Percentiles rank a stretch among this genome's conserved stretches.
Conservation (phyloP, 2,329 filamentous ascomycete genomes). For the Diaporthe nobilis region DNA sequence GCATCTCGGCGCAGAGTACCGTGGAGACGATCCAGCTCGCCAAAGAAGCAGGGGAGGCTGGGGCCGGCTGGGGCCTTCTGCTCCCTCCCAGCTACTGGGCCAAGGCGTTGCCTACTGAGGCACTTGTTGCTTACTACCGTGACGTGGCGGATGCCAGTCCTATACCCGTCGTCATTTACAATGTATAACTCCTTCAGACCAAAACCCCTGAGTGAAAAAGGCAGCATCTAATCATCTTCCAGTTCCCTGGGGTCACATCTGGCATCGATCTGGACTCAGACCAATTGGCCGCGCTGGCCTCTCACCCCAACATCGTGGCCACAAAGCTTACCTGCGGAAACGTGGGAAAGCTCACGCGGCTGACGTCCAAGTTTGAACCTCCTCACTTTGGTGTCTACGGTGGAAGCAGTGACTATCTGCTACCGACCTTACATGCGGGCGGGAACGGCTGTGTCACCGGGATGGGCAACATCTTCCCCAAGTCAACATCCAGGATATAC, state of each 20-base stretch:
- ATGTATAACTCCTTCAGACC: too few relatives aligned
- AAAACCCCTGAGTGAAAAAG: too few relatives aligned
- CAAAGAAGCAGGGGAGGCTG: constrained; percentile 54
- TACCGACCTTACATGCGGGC: constrained; percentile 56
- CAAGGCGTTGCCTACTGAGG: constrained; percentile 52
- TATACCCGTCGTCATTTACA: constrained; percentile 49
- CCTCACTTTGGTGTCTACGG: constrained; percentile 59
- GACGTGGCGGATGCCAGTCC: constrained; percentile 54
- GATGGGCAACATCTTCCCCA: constrained; percentile 63
- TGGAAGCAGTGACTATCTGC: constrained; percentile 59
- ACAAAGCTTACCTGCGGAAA: constrained; percentile 50
- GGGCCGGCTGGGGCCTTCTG: constrained; percentile 55
- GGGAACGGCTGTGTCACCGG: constrained; percentile 61
- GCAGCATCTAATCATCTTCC: neutral
- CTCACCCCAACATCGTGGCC: constrained; percentile 48
- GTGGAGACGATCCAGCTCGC: constrained; percentile 54
- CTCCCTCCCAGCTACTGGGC: constrained; percentile 58
- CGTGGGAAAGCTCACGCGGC: constrained; percentile 48
- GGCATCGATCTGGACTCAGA: constrained; percentile 51
- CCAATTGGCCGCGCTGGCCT: constrained; percentile 44
- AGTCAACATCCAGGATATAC: constrained; percentile 56
- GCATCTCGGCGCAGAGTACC: constrained; percentile 57
- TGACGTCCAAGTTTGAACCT: constrained; percentile 52
- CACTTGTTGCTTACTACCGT: constrained; percentile 53
- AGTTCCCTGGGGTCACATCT: constrained; percentile 52